These are phyloP conservation scores for Nymphaea colorata DNA, from an alignment of 164 flowering plant species.

Conservation along the genomic window DNA sequence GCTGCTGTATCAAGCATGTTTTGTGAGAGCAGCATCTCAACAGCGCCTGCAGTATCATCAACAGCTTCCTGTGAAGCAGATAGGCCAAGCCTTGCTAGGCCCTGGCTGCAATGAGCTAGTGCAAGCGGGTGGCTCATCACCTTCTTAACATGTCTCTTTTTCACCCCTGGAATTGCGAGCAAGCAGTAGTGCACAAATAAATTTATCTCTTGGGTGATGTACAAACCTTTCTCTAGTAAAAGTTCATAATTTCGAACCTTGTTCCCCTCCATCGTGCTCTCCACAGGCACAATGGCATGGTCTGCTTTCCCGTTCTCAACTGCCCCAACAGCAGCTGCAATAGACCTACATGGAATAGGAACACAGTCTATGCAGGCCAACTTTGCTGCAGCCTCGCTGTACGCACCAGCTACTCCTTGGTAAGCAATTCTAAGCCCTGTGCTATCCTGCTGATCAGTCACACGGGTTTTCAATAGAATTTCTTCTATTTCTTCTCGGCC, in stretches of 20 bases:
- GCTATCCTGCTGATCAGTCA: not conserved
- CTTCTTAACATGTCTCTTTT: constrained; percentile 11
- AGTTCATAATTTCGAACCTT: constrained; percentile 16
- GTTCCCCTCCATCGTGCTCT: constrained; percentile 21
- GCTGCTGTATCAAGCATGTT: constrained; percentile 20
- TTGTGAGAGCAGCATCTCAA: constrained; percentile 14
- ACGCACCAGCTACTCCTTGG: constrained; percentile 24
- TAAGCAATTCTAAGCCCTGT: constrained; percentile 11
- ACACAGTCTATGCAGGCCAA: constrained; percentile 14
- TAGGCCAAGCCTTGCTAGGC: constrained; percentile 15
- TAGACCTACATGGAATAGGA: constrained; percentile 13
- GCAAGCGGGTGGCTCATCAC: constrained; percentile 25
- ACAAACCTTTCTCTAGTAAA: constrained; percentile 10
- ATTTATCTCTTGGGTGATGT: constrained; percentile 16
- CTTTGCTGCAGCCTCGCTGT: constrained; percentile 20
- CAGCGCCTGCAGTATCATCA: constrained; percentile 26
- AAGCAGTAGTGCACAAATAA: constrained; percentile 20
- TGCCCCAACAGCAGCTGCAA: constrained; percentile 10
- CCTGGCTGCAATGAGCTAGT: constrained; percentile 18
- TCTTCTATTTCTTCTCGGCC: not conserved
- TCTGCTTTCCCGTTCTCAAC: constrained; percentile 15
- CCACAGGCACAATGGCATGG: constrained; percentile 17
- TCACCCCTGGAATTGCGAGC: constrained; percentile 21
- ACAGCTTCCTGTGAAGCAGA: constrained; percentile 10
- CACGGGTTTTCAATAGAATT: not conserved